Evolutionary conservation across 1,284 basidiomycete genomes (phyloP).

Genomic region (Ustilago loliicola): DNA sequence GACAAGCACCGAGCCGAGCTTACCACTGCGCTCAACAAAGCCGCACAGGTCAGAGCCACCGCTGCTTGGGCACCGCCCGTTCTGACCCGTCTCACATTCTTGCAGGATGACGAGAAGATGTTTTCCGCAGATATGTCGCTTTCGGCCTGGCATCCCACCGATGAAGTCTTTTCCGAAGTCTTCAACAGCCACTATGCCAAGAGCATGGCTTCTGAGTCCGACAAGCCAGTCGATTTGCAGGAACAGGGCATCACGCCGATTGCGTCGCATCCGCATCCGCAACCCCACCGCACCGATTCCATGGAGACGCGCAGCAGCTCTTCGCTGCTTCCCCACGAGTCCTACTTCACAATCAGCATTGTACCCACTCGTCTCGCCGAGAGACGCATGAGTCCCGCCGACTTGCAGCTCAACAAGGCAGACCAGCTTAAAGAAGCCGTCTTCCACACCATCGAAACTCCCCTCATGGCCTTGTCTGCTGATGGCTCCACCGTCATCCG

Average conservation of each 20-base stretch:
- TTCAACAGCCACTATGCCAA: constrained; percentile 46
- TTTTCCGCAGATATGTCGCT: constrained; percentile 58
- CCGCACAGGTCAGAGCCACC: constrained; percentile 38
- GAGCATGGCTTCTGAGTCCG: constrained; percentile 16
- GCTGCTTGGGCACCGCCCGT: constrained; percentile 53
- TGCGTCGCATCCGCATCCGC: background rate
- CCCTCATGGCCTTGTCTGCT: constrained; percentile 57
- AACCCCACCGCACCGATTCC: constrained; percentile 20
- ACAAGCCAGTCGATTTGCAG: constrained; percentile 15
- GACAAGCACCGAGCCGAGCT: constrained; percentile 29
- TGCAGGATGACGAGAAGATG: constrained; percentile 50
- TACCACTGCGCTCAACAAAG: constrained; percentile 56
- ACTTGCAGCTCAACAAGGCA: constrained; percentile 35
- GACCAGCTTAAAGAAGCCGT: constrained; percentile 56
- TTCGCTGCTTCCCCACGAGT: constrained; percentile 51
- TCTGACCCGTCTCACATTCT: constrained; percentile 56
- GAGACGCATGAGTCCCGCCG: constrained; percentile 52
- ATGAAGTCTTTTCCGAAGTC: constrained; percentile 59
- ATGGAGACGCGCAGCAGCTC: constrained; percentile 29
- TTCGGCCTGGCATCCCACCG: constrained; percentile 64
- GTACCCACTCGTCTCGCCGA: constrained; percentile 49
- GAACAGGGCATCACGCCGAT: background rate
- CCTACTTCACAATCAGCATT: constrained; percentile 61
- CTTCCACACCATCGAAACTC: constrained; percentile 57
- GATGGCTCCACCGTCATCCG: constrained; percentile 60